These are phyloP conservation scores for Salix exigua DNA, from an alignment of 345 rosid genomes.

Conservation along the genomic window DNA sequence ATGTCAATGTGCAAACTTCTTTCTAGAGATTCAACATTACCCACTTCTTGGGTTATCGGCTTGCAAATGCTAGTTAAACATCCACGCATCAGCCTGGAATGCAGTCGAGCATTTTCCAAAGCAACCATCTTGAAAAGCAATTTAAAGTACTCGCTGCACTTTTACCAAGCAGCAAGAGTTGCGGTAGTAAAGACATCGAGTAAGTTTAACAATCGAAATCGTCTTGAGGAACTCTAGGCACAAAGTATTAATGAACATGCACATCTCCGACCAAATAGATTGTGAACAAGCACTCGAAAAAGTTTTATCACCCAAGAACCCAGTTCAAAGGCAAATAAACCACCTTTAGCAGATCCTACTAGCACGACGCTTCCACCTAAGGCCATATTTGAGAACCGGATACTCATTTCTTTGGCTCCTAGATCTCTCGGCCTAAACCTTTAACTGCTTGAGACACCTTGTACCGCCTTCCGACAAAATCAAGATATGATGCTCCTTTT, in stretches of 20 bases:
- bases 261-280: conserved; percentile 96
- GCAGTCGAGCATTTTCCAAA: conserved; percentile 82
- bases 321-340: conserved; percentile 69
- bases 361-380: conserved; percentile 82
- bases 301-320: conserved; percentile 99
- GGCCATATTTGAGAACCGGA: conserved; percentile 80
- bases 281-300: conserved; percentile 94
- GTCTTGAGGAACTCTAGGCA: conserved; percentile 78
- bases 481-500: conserved; percentile 94
- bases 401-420: conserved; percentile 73
- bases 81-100: conserved; percentile 88
- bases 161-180: conserved; percentile 89
- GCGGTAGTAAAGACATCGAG: conserved; percentile 82
- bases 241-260: conserved; percentile 82
- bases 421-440: conserved; percentile 62
- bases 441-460: conserved; percentile 76
- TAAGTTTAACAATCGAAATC: conserved; percentile 71
- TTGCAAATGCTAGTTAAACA: conserved; percentile 76
- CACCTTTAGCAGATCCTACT: conserved; percentile 58
- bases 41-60: conserved; percentile 82
- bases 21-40: conserved; percentile 83
- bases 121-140: conserved; percentile 89
- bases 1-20: conserved; percentile 93
- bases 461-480: conserved; percentile 97
- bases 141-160: conserved; percentile 96